These are phyloP conservation scores for Xylaria sp. DNA, from an alignment of 2,329 filamentous ascomycete species.

Conservation along the genomic window DNA sequence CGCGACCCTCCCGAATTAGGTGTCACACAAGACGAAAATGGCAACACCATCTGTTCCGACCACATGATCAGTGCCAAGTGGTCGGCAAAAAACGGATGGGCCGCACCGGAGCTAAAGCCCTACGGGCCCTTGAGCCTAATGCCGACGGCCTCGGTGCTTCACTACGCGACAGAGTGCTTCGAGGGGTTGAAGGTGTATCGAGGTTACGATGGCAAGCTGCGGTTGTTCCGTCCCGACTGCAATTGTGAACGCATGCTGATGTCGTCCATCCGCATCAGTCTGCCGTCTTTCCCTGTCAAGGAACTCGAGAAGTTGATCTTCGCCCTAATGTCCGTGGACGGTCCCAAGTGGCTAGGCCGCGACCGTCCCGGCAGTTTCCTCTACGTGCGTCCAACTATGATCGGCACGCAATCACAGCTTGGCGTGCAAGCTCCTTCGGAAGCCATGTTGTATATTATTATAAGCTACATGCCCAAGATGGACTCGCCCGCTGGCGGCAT, in stretches of 20 bases:
- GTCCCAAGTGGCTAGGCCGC: slow-evolving; percentile 81
- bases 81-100: slow-evolving; percentile 71
- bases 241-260: slow-evolving; percentile 68
- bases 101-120: slow-evolving; percentile 70
- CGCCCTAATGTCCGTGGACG: slow-evolving; percentile 76
- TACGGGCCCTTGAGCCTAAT: slow-evolving; percentile 75
- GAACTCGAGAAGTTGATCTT: slow-evolving; percentile 74
- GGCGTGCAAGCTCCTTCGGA: slow-evolving; percentile 83
- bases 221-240: slow-evolving; percentile 72
- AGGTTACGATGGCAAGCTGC: slow-evolving; percentile 71
- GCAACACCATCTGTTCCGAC: slow-evolving; percentile 74
- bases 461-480: slow-evolving; percentile 69
- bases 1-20: slow-evolving; percentile 47
- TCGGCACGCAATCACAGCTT: slow-evolving; percentile 82
- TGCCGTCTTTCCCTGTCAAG: slow-evolving; percentile 71
- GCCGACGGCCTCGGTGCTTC: slow-evolving; percentile 75
- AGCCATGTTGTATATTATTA: slow-evolving; percentile 89
- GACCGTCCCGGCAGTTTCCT: slow-evolving; percentile 76
- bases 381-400: slow-evolving; percentile 88
- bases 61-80: slow-evolving; percentile 83
- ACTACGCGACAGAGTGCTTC: slow-evolving; percentile 83
- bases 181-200: slow-evolving; percentile 80
- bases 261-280: slow-evolving; percentile 66
- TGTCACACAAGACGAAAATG: slow-evolving; percentile 49
- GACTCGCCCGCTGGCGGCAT: slow-evolving; percentile 67